These are phyloP conservation scores for Kentomonas sorsogonicus DNA, from an alignment of 208 protist species.

Conservation along the genomic window DNA sequence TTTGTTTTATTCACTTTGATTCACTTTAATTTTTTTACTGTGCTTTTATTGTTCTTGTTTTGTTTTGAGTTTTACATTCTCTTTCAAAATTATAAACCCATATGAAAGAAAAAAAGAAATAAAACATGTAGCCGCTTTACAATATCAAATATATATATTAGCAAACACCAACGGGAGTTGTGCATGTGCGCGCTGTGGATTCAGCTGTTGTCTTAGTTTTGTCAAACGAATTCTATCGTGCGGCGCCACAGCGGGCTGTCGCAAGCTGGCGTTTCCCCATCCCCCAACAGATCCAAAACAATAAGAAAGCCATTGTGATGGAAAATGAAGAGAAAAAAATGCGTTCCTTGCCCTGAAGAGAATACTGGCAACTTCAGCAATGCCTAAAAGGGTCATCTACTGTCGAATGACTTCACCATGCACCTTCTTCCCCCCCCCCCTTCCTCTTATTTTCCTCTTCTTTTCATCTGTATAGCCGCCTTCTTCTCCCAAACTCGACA, in stretches of 20 bases:
- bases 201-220: conserved; percentile 1
- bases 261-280: too few species aligned
- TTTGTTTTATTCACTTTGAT: conserved; percentile 1
- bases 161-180: too few species aligned
- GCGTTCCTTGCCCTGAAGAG: too few species aligned
- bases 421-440: conserved; percentile 4
- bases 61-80: conserved; percentile 1
- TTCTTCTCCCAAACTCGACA: conserved; percentile 8
- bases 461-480: not conserved
- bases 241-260: too few species aligned
- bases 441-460: conserved; percentile 2
- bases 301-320: too few species aligned
- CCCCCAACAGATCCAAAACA: too few species aligned
- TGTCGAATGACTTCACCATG: too few species aligned
- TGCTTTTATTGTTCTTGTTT: conserved; percentile 3
- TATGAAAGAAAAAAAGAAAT: not conserved
- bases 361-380: too few species aligned
- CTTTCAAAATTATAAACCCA: not conserved
- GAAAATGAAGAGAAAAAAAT: too few species aligned
- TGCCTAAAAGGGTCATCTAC: too few species aligned
- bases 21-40: not conserved
- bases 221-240: too few species aligned
- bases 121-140: not conserved
- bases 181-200: not conserved
- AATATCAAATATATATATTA: not conserved